phyloP scores from a whole-genome alignment of 148 eudicot species.

The Camellia sinensis region DNA sequence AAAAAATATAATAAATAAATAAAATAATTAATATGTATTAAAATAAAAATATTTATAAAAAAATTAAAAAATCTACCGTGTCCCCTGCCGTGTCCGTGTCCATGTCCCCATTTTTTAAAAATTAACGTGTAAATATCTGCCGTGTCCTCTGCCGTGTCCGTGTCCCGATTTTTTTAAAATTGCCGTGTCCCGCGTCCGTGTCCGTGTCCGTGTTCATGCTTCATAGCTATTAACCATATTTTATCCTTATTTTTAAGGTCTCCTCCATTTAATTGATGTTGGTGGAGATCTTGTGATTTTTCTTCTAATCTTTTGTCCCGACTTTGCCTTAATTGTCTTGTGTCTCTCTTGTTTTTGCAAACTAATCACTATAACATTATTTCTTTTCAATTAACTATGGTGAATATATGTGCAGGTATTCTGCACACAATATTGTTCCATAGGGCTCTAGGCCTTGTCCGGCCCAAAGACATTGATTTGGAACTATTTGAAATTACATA shows the following conservation, averaged over 20 bases:
- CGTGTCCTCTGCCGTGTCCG: too few species aligned
- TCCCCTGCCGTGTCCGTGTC: too few species aligned
- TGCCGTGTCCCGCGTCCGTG: too few species aligned
- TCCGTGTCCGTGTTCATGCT: too few species aligned
- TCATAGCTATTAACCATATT: background rate
- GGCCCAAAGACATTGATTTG: constrained; percentile 88
- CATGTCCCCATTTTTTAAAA: too few species aligned
- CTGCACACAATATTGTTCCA: constrained; percentile 90
- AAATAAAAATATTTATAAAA: too few species aligned
- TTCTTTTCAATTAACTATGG: constrained; percentile 7
- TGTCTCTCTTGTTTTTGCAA: background rate
- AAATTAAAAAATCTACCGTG: too few species aligned
- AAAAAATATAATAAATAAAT: too few species aligned
- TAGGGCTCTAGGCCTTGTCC: constrained; percentile 69
- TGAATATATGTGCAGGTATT: constrained; percentile 66
- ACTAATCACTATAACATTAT: background rate
- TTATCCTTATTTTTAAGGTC: background rate
- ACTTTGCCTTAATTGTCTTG: background rate
- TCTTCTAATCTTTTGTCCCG: background rate
- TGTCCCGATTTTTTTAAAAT: too few species aligned
- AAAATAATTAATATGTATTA: too few species aligned
- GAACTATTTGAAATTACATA: constrained; percentile 95
- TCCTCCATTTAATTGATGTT: background rate
- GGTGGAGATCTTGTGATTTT: background rate
- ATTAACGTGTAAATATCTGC: too few species aligned